Evolutionary conservation across 2,329 filamentous ascomycete species (phyloP), one percentile per base, ranked within the genome.

Genomic region (Colletotrichum caudatum): DNA sequence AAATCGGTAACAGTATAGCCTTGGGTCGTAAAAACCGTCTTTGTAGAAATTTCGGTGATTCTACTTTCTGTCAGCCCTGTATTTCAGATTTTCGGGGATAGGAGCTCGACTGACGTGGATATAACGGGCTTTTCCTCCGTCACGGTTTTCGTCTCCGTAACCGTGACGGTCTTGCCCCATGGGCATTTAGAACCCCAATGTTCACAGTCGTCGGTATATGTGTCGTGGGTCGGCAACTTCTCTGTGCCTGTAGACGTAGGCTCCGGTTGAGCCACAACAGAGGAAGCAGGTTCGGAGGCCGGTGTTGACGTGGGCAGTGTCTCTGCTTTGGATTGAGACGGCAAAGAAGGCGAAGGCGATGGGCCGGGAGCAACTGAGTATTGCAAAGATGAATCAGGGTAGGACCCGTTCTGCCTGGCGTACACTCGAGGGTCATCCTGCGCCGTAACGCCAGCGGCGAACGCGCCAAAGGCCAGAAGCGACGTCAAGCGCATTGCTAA

Each of bases 151-250:
- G 68, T 71, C 9, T 64, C 65, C n/a, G 69, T 71, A 16, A 69
- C 44, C 11, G 69, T 72, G 18, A 72, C 53, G 1, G 69, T 70
- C 8, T 69, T 39, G 0, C 65, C 69, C 69, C 69, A 72, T 9
- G 69, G 69, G 26, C 69, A 72, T 48, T 72, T 72, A 4, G 69
- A 69, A 3, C 59, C 60, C 69, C 69, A 72, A 35, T 72, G 69
- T 5, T 37, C 59, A n/a, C 69, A 72, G 11, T 72, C 39, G 18
- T 69, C 65, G 6, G 69, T 72, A n/a, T 72, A 29, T 29, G 69
- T 59, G 23, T 33, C 54, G n/a, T 72, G 56, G n/a, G 46, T 66
- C 5, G 12, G 62, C 35, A 63, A 33, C 20, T 64, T 62, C 3
- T 60, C 41, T 14, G 58, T 29, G 23, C 57, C n/a, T 11, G 69